Base-by-base conservation (phyloP, 1,284 basidiomycete species). In the Inonotus obliquus region DNA sequence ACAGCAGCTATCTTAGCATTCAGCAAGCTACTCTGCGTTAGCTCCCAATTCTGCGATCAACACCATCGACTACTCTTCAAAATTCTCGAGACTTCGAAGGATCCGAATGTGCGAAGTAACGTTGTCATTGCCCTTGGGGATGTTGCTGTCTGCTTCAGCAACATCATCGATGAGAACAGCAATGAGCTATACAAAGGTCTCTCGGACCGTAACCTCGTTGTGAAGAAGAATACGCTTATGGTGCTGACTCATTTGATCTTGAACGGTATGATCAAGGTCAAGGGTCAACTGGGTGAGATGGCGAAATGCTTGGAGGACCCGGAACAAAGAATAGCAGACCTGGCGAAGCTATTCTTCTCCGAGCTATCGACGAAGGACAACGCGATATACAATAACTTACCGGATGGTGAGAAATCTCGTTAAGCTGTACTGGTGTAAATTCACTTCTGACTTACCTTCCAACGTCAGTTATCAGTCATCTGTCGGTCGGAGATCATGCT, bases 181-280 rank as follows among this genome's bases (percentile, higher is more conserved):
- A 92, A 95, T 69, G 89, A 95, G 65, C 79, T 99, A 4, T 99
- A 98, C 78, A 92, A 91, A 68, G 96, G 96, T 0, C 82, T 99
- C 47, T 87, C 89, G 9, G 96, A 99, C 73, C 74, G 78, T 21
- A 87, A 98, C 71, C 77, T 93, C 4, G 85, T 91, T 49, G 96
- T 99, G 64, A 99, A 98, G 86, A 98, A 99, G 81, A 98, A 98
- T 76, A 98, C 96, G 48, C 82, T 99, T 54, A 99, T 99, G 96
- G 96, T 99, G 53, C 80, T 99, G 63, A 98, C 96, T 2, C 96
- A 99, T 75, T 76, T 99, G 65, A 99, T 99, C 71, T 76, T 98
- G 65, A 98, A 98, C 71, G 96, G 96, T 0, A 98, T 98, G 96
- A 94, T 98, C 80, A 99, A 99, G 75, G 96, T 98, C 71, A 99